Evolutionary conservation across 2,329 filamentous ascomycete genomes (phyloP).

Genomic region (Botrytis byssoidea): DNA sequence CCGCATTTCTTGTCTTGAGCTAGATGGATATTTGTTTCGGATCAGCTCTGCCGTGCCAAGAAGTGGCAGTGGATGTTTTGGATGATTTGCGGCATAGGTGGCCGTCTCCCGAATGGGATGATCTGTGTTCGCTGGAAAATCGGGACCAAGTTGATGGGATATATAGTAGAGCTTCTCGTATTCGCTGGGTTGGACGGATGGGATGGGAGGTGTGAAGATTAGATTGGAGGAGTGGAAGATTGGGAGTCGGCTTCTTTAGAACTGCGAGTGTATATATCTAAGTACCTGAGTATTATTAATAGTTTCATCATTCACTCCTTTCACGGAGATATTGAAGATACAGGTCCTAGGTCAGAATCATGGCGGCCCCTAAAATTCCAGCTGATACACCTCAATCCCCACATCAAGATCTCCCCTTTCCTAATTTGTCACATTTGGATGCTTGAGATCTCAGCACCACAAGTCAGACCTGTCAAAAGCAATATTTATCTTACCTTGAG

Average conservation of each 20-base stretch:
- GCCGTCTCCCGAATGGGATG: background rate
- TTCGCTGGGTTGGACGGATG: background rate
- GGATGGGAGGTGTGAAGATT: background rate
- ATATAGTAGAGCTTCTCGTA: background rate
- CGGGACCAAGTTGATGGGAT: too few relatives aligned
- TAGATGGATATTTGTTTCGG: background rate
- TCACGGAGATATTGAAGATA: background rate
- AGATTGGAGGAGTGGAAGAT: too few relatives aligned
- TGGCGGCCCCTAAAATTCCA: background rate
- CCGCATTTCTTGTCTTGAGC: background rate
- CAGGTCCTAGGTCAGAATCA: too few relatives aligned
- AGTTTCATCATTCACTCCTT: background rate
- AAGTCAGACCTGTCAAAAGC: background rate
- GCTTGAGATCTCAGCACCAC: background rate
- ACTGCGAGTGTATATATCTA: too few relatives aligned
- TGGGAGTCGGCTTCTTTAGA: background rate
- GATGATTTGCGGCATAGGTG: background rate
- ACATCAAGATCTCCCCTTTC: slow-evolving; percentile 8
- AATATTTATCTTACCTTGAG: background rate
- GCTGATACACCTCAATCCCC: slow-evolving; percentile 1
- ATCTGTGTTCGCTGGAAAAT: background rate
- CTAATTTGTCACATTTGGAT: background rate
- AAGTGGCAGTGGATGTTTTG: background rate
- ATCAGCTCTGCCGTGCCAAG: background rate
- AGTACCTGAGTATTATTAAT: background rate